Percentiles rank a stretch among this genome's conserved stretches.
These are phyloP conservation scores for Rhodotorula sphaerocarpa DNA, from an alignment of 768 basidiomycete species.

Conservation along the genomic window DNA sequence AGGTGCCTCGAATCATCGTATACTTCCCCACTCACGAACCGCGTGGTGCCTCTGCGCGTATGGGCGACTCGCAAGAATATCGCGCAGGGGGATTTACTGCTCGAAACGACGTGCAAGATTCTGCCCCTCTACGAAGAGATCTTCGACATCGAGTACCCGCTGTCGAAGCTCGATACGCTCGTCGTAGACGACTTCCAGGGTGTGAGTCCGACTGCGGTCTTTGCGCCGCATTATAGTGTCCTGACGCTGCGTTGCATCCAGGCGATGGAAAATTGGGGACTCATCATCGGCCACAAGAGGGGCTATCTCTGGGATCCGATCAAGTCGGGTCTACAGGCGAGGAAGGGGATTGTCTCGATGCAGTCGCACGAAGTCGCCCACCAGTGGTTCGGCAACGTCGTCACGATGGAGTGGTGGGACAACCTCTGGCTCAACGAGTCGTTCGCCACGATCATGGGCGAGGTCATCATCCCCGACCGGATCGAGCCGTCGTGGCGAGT, in stretches of 20 bases:
- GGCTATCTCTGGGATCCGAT: constrained; percentile 70
- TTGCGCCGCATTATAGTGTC: too few species aligned
- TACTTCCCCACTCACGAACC: constrained; percentile 67
- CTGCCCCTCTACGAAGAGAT: constrained; percentile 82
- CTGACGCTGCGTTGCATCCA: not conserved
- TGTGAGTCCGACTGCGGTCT: not conserved
- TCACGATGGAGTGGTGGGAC: constrained; percentile 53
- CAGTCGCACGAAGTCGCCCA: constrained; percentile 64
- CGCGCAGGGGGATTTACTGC: constrained; percentile 69
- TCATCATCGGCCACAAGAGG: constrained; percentile 74
- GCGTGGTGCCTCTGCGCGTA: constrained; percentile 70
- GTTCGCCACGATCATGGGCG: constrained; percentile 59
- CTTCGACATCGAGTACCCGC: constrained; percentile 83
- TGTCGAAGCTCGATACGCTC: constrained; percentile 89
- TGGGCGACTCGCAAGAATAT: constrained; percentile 78
- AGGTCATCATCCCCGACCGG: constrained; percentile 69
- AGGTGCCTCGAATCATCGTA: constrained; percentile 61
- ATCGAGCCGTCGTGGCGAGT: constrained; percentile 56
- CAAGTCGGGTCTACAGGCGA: constrained; percentile 60
- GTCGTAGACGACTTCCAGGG: constrained; percentile 84
- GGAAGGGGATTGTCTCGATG: constrained; percentile 64
- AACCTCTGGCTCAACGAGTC: constrained; percentile 44
- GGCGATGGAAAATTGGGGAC: constrained; percentile 69
- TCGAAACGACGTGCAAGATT: constrained; percentile 73
- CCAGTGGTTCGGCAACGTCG: constrained; percentile 59